phyloP scores from a whole-genome alignment of 495 filamentous ascomycete genomes.

The Penicillium goetzii region DNA sequence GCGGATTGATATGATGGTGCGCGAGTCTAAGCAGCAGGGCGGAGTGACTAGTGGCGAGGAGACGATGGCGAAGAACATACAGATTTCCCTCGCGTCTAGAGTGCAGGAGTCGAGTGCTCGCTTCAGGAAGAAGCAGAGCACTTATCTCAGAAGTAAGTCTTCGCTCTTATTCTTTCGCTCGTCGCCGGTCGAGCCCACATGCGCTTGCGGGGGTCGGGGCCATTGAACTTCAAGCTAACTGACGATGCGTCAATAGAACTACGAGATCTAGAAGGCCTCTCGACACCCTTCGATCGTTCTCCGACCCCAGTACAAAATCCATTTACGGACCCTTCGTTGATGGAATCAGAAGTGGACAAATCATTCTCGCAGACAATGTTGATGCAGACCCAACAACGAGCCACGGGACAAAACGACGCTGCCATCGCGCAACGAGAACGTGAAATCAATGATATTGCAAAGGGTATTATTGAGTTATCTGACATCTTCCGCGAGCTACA shows the following conservation, averaged over 20 bases:
- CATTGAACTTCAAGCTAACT: slow-evolving; percentile 14
- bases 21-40: slow-evolving; percentile 68
- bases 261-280: slow-evolving; percentile 71
- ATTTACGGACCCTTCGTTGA: slow-evolving; percentile 77
- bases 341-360: slow-evolving; percentile 89
- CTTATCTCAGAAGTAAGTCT: slow-evolving; percentile 84
- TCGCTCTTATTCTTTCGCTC: not conserved
- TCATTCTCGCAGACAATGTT: slow-evolving; percentile 89
- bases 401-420: slow-evolving; percentile 75
- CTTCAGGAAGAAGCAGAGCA: slow-evolving; percentile 96
- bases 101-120: slow-evolving; percentile 91
- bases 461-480: slow-evolving; percentile 94
- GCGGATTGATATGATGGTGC: slow-evolving; percentile 82
- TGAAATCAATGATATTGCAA: slow-evolving; percentile 97
- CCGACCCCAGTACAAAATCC: slow-evolving; percentile 67
- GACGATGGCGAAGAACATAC: slow-evolving; percentile 94
- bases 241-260: slow-evolving; percentile 62
- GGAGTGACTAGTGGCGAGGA: slow-evolving; percentile 79
- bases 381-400: slow-evolving; percentile 70
- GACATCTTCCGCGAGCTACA: slow-evolving; percentile 97
- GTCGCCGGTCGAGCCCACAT: not conserved
- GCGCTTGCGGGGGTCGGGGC: not conserved
- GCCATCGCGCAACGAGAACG: slow-evolving; percentile 89
- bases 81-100: slow-evolving; percentile 81
- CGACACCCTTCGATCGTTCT: slow-evolving; percentile 63